Base-by-base conservation (phyloP, 192 early-diverging fungal species). In the Backusella australiensis region DNA sequence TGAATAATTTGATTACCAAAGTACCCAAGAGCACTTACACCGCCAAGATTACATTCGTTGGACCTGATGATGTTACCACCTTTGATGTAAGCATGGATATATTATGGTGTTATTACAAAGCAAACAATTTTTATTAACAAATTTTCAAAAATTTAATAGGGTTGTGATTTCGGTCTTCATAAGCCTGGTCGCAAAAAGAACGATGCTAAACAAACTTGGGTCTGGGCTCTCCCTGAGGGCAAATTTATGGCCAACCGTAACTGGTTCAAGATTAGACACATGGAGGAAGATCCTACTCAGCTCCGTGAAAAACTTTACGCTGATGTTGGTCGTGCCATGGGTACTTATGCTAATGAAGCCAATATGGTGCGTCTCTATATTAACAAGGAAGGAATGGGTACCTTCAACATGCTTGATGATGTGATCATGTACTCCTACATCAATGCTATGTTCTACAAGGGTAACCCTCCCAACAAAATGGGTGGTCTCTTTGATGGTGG, bases 271-370 rank as follows among this genome's bases (percentile, higher is more conserved):
- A 59, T 83, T 39, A 83, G 85, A 63, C 83, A 86, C 23, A 80
- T 81, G 77, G 85, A 86, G 65, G 81, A 82, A 69, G 85, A 86
- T 53, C 85, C 85, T 41, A 86, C 85, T 52, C 85, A 86, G 74
- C 79, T 86, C 38, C 83, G 85, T 71, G 85, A 86, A 75, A 84
- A 86, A 65, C 68, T 86, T 19, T 86, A 84, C 42, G 80, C 85
- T 35, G 83, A 86, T 78, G 72, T 83, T 68, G 32, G 63, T 35
- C 72, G 76, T 36, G 78, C 83, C 17, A 77, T 86, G 69, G 85
- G 85, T 17, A 78, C 75, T 38, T 84, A 84, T 79, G 80, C 69
- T 36, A 84, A 84, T 53, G 75, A 84, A 69, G 85, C 85, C 49
- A 86, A 83, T 73, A 82, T 83, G 74, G 67, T 81, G 39, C 81